Percentiles rank a stretch among this genome's conserved stretches.
These are phyloP conservation scores for Rhododendron vialii DNA, from an alignment of 148 eudicot species.

Conservation along the genomic window DNA sequence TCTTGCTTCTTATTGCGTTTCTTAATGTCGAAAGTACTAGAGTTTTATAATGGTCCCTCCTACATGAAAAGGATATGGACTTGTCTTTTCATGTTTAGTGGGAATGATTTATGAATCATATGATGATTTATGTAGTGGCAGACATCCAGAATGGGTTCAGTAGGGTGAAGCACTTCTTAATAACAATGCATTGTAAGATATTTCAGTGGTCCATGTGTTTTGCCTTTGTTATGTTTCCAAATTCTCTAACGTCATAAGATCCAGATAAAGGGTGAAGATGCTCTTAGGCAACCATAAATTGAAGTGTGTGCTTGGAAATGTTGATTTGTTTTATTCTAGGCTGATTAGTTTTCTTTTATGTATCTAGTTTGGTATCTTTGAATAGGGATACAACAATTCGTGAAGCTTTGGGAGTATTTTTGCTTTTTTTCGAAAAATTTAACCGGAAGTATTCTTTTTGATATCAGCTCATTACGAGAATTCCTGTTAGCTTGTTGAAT, in stretches of 20 bases:
- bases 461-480: background rate
- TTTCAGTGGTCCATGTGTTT: too few species aligned
- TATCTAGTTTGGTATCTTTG: background rate
- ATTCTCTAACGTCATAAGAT: too few species aligned
- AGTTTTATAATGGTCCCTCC: background rate
- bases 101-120: background rate
- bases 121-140: background rate
- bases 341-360: background rate
- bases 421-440: background rate
- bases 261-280: background rate
- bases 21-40: too few species aligned
- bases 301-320: too few species aligned
- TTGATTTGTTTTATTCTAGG: background rate
- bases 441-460: background rate
- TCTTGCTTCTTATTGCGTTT: background rate
- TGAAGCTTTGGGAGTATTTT: too few species aligned
- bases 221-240: background rate
- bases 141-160: background rate
- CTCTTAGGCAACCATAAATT: background rate
- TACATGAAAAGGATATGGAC: background rate
- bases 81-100: background rate
- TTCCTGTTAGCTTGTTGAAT: background rate
- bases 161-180: too few species aligned
- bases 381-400: background rate
- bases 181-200: background rate